Evolutionary conservation across 352 stramenopile genomes (phyloP), one percentile per base, ranked within the genome.

Genomic region (Globisporangium megalacanthum): DNA sequence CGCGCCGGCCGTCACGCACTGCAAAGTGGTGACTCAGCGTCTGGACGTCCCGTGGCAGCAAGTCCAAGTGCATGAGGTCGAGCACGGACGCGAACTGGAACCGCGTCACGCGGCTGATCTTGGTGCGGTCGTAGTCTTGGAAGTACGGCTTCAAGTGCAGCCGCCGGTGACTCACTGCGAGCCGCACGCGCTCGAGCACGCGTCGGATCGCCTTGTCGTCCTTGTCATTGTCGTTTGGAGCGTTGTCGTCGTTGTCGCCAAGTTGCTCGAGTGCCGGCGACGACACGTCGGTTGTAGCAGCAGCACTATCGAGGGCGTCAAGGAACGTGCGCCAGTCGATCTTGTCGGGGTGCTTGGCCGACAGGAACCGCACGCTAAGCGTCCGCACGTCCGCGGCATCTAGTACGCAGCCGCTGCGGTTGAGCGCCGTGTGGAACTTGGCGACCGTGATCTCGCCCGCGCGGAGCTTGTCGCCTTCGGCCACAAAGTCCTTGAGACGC

Each of bases 61-160:
- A 41, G 5, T 52, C 67, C 36, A 92, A 37, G 42, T 88, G 72
- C 84, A 94, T 94, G 72, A 92, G 88, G 62, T 94, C 77, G 10
- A 94, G 72, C 54, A 94, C 82, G 0, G 82, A 81, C 8, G 80
- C 83, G 37, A 89, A 92, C 65, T 94, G 84, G 61, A 81, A 89
- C 65, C 87, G 88, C 45, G 75, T 92, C 57, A 94, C 82, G 36
- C 71, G 77, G 2, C 68, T 79, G 54, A 83, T 67, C 37, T 72
- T 77, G 65, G 84, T 94, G 65, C 85, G 79, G 67, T 92, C 82
- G 63, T 92, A 92, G 66, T 94, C 82, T 61, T 92, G 79, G 64
- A 91, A 92, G 64, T 92, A 92, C 25, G 84, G 80, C 70, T 94
- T 94, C 77, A 94, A 88, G 68, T 92, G 76, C 19, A 92, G 48